Percentiles rank a stretch among this genome's conserved stretches.
These are phyloP conservation scores for Entophlyctis luteolus DNA, from an alignment of 192 early-diverging fungal genomes.

Conservation along the genomic window DNA sequence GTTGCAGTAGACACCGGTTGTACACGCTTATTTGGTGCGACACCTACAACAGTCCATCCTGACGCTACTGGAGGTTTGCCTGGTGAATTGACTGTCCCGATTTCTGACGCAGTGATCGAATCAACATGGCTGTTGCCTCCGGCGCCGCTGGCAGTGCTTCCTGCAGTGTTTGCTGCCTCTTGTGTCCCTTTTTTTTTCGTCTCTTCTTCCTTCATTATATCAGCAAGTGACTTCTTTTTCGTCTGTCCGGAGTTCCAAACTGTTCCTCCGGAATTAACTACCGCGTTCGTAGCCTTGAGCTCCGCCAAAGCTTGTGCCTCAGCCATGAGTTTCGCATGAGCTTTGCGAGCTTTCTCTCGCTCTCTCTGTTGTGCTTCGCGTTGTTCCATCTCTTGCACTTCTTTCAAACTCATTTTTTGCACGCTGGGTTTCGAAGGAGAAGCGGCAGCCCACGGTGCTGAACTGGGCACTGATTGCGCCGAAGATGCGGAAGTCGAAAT, in stretches of 20 bases:
- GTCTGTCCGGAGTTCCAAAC: constrained; percentile 24
- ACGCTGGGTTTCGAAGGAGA: constrained; percentile 7
- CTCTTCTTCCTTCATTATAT: constrained; percentile 55
- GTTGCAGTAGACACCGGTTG: constrained; percentile 26
- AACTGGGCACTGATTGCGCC: not conserved
- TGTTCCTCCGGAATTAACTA: constrained; percentile 2
- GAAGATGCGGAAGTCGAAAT: constrained; percentile 1
- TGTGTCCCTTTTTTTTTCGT: constrained; percentile 31
- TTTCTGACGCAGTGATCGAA: constrained; percentile 27
- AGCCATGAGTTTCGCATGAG: constrained; percentile 34
- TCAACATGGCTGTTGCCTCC: constrained; percentile 46
- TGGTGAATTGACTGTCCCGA: too few species aligned
- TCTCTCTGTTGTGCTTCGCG: constrained; percentile 26
- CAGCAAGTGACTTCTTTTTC: constrained; percentile 33
- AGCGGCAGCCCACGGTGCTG: constrained; percentile 24
- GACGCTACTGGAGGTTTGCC: too few species aligned
- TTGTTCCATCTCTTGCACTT: constrained; percentile 51
- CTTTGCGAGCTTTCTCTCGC: constrained; percentile 29
- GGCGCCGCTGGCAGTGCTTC: not conserved
- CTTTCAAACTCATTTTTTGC: constrained; percentile 48
- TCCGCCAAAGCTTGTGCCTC: constrained; percentile 41
- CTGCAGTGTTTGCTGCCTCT: too few species aligned
- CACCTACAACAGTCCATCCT: constrained; percentile 53
- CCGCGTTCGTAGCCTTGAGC: constrained; percentile 22
- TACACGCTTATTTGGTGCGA: too few species aligned